Base-by-base conservation (phyloP, 1,284 basidiomycete genomes). In the Rhodotorula sp. region DNA sequence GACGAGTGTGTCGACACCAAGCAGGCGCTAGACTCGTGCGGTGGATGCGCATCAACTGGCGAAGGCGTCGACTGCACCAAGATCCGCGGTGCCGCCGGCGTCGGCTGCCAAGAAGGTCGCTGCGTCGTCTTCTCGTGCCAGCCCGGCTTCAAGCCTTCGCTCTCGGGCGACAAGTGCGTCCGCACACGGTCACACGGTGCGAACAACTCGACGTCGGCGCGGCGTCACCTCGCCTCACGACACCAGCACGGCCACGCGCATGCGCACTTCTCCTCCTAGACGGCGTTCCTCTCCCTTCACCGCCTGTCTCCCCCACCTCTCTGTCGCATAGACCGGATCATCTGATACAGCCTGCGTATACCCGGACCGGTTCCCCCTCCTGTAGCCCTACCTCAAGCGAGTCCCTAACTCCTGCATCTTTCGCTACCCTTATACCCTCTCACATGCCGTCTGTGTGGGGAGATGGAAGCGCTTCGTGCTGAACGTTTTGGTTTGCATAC, bases 51-150 rank as follows among this genome's bases (percentile, higher is more conserved):
- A 8, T 84, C 85, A 13, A 80, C 83, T 36, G 86, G 87, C 46
- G 79, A 83, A 62, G 90, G 90, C 46, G 81, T 85, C 76, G 88
- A 91, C 79, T 92, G 90, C 81, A 87, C 86, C 39, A 79, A 83
- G 48, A 89, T 91, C 72, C 73, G 81, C 53, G 84, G 86, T 74
- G 86, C 84, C 39, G 84, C 85, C 83, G 87, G 87, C 70, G 89
- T 90, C 66, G 87, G 85, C 22, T 74, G 74, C 65, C 66, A 70
- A 29, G 62, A 52, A 4, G 73, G 73, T 39, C 30, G 56, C 34
- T 76, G 74, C 61, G 54, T 70, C 44, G 62, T 81, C 57, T 80
- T 80, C 72, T 77, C 74, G n/a, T 81, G 80, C 66, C 67, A 66
- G 61, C 63, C 59, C 20, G 79, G 79, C 17, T 80, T 73, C 73